These are phyloP conservation scores for Paecilomyces variotii DNA, from an alignment of 2,329 filamentous ascomycete genomes.

Conservation along the genomic window DNA sequence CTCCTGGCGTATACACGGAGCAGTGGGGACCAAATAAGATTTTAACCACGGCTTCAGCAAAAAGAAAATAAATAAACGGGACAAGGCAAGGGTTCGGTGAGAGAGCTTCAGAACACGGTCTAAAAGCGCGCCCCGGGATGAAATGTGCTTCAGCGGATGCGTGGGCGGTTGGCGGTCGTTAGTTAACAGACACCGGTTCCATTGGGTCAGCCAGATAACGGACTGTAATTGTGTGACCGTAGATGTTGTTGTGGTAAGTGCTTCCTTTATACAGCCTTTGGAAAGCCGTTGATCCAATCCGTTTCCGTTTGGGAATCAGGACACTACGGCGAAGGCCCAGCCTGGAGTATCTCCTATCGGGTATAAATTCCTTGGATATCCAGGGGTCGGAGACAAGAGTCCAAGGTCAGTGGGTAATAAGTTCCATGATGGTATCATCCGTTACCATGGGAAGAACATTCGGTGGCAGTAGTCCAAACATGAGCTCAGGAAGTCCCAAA, in stretches of 20 bases:
- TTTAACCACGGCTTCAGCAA: neutral
- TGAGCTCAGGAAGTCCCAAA: constrained; percentile 13
- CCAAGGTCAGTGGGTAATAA: neutral
- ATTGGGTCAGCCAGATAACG: neutral
- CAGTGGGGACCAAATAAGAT: neutral
- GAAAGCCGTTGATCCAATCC: neutral
- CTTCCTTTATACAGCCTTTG: neutral
- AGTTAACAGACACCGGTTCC: neutral
- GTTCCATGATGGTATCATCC: neutral
- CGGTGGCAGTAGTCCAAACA: neutral
- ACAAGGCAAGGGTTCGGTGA: neutral
- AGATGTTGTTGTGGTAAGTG: neutral
- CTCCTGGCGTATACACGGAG: neutral
- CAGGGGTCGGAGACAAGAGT: neutral
- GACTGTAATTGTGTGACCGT: neutral
- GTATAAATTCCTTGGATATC: neutral
- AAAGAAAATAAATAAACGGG: neutral
- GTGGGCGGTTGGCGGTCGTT: neutral
- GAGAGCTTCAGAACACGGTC: neutral
- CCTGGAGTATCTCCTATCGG: neutral
- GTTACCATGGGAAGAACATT: neutral
- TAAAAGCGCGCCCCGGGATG: neutral
- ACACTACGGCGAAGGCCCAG: neutral
- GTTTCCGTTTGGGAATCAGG: neutral
- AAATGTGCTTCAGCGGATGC: neutral